phyloP scores from a whole-genome alignment of 805 yeast genomes.

The Candida insectalens region DNA sequence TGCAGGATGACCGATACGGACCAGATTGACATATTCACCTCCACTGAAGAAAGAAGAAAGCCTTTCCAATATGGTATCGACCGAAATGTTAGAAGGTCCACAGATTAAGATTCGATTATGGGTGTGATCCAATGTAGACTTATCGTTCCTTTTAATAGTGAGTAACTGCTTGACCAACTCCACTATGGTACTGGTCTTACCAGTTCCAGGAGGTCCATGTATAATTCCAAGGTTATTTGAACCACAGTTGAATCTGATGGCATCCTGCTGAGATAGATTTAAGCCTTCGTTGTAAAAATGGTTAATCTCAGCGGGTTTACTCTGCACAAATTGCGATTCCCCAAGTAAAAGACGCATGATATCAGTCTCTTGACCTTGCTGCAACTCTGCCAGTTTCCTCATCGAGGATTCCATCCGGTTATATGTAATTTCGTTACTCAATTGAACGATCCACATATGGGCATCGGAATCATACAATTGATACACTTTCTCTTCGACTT shows the following conservation, averaged over 20 bases:
- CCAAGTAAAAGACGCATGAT: constrained; percentile 41
- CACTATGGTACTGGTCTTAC: constrained; percentile 76
- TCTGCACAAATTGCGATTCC: constrained; percentile 23
- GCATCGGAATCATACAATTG: constrained; percentile 32
- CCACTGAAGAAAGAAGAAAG: constrained; percentile 32
- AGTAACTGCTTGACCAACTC: constrained; percentile 72
- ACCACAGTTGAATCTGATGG: constrained; percentile 60
- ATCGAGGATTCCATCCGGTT: constrained; percentile 72
- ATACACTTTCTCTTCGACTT: constrained; percentile 40
- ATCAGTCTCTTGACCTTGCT: constrained; percentile 22
- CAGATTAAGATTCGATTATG: constrained; percentile 61
- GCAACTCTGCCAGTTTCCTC: constrained; percentile 49
- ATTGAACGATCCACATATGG: constrained; percentile 59
- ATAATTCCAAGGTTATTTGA: constrained; percentile 39
- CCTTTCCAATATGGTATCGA: constrained; percentile 83
- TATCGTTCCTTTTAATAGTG: constrained; percentile 16
- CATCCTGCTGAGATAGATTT: constrained; percentile 64
- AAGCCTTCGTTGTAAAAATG: constrained; percentile 34
- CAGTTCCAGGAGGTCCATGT: constrained; percentile 82
- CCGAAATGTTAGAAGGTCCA: constrained; percentile 90
- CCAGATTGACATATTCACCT: constrained; percentile 29
- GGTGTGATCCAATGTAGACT: constrained; percentile 4
- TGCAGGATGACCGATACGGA: constrained; percentile 93
- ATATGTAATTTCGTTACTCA: constrained; percentile 61
- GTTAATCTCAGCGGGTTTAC: constrained; percentile 7